A percentile compares a stretch with the other conserved stretches of the same genome.
Evolutionary conservation across 2,329 filamentous ascomycete species (phyloP).

Genomic region (Pyrenophora teres): DNA sequence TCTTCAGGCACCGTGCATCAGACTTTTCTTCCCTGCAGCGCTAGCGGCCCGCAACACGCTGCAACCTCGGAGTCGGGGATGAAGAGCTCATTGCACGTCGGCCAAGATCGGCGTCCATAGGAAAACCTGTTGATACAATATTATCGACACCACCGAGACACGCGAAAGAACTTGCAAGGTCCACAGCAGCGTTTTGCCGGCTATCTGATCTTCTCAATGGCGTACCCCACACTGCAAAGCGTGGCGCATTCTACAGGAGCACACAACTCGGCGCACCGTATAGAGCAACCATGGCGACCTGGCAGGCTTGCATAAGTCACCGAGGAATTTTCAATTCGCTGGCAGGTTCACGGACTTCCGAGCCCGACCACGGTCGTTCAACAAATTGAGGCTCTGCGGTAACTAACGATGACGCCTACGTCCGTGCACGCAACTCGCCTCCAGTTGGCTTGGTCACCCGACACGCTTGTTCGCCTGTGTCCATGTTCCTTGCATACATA

Average conservation of each 20-base stretch:
- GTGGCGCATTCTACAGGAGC: not conserved
- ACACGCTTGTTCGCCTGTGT: conserved; percentile 10
- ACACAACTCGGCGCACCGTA: not conserved
- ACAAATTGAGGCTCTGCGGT: conserved; percentile 14
- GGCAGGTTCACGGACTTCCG: not conserved
- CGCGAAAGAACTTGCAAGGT: not conserved
- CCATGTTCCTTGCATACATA: not conserved
- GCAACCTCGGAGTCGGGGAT: conserved; percentile 26
- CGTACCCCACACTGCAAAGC: not conserved
- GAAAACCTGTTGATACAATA: not conserved
- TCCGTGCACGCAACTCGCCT: conserved; percentile 3
- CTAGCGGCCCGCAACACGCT: conserved; percentile 29
- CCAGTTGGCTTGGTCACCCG: conserved; percentile 4
- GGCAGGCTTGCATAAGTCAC: not conserved
- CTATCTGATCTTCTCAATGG: not conserved
- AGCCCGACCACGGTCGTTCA: conserved; percentile 1
- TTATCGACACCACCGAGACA: not conserved
- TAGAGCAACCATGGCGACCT: conserved; percentile 4
- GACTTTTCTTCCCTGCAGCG: conserved; percentile 15
- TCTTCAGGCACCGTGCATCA: conserved; percentile 22
- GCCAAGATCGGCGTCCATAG: conserved; percentile 27
- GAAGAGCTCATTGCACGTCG: conserved; percentile 19
- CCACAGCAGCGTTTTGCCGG: not conserved
- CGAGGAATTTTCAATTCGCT: conserved; percentile 1
- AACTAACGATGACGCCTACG: not conserved